phyloP scores from a whole-genome alignment of 176 grass and related monocot species.

The Carex littledalei region DNA sequence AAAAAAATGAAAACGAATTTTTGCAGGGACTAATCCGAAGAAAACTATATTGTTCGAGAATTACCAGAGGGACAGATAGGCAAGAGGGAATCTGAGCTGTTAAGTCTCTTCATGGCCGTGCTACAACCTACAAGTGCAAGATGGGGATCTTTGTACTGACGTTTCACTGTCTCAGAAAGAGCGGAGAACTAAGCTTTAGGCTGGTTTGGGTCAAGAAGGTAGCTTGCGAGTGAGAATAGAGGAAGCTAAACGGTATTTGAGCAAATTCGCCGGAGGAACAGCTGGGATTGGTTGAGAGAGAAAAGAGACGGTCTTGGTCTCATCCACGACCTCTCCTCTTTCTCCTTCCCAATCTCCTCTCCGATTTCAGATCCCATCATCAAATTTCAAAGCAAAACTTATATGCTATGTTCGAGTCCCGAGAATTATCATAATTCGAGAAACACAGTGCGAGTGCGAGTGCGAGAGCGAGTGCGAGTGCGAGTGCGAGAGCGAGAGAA shows the following conservation, averaged over 20 bases:
- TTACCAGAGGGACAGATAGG: conserved; percentile 31
- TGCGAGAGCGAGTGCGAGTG: background rate
- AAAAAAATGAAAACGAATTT: background rate
- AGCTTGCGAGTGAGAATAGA: background rate
- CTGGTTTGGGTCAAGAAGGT: background rate
- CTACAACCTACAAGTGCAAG: background rate
- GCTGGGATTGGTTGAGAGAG: conserved; percentile 8
- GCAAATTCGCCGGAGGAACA: conserved; percentile 10
- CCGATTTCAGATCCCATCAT: conserved; percentile 40
- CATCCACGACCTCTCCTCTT: conserved; percentile 19
- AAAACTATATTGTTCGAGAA: background rate
- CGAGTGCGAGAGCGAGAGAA: background rate
- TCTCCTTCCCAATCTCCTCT: conserved; percentile 25
- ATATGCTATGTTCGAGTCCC: background rate
- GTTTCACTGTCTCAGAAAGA: background rate
- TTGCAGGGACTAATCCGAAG: background rate
- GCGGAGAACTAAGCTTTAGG: conserved; percentile 13
- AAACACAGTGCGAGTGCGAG: background rate
- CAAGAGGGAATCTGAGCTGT: conserved; percentile 24
- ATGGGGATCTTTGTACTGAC: background rate
- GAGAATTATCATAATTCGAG: conserved; percentile 28
- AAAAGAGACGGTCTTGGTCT: conserved; percentile 17
- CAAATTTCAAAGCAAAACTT: conserved; percentile 6
- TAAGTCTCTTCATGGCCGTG: conserved; percentile 28
- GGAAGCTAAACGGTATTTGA: background rate